phyloP scores from a whole-genome alignment of 495 filamentous ascomycete species.

The Zalerion maritima region DNA sequence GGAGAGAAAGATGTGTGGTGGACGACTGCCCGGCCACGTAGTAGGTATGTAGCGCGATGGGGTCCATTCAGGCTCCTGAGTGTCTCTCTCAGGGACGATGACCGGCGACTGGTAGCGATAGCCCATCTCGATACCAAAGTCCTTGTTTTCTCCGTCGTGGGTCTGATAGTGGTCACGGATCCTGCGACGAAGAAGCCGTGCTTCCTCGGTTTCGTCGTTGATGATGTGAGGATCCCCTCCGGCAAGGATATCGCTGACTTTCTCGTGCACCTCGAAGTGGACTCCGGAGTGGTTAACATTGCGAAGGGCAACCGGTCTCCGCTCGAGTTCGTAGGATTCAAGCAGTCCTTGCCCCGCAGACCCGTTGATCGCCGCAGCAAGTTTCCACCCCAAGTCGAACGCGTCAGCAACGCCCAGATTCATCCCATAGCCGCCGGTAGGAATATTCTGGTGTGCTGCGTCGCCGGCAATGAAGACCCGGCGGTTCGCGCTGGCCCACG shows the following conservation, averaged over 20 bases:
- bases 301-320: slow-evolving; percentile 21
- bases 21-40: slow-evolving; percentile 17
- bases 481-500: slow-evolving; percentile 7
- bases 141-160: slow-evolving; percentile 11
- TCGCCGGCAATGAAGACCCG: slow-evolving; percentile 42
- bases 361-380: slow-evolving; percentile 19
- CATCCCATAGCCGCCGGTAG: slow-evolving; percentile 44
- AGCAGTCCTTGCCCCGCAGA: slow-evolving; percentile 12
- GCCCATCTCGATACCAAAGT: slow-evolving; percentile 17
- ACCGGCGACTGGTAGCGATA: slow-evolving; percentile 12
- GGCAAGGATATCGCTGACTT: too few relatives aligned
- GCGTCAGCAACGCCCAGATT: slow-evolving; percentile 47
- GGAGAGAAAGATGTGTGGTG: slow-evolving; percentile 19
- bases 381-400: slow-evolving; percentile 45
- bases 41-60: slow-evolving; percentile 10
- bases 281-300: too few relatives aligned
- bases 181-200: not conserved
- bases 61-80: slow-evolving; percentile 8
- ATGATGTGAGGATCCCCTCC: too few relatives aligned
- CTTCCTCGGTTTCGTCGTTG: too few relatives aligned
- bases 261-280: too few relatives aligned
- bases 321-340: slow-evolving; percentile 23
- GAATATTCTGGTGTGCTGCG: slow-evolving; percentile 44
- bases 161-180: slow-evolving; percentile 4
- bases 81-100: slow-evolving; percentile 9